phyloP scores from a whole-genome alignment of 2,329 filamentous ascomycete genomes.

The Diaporthe destruens region DNA sequence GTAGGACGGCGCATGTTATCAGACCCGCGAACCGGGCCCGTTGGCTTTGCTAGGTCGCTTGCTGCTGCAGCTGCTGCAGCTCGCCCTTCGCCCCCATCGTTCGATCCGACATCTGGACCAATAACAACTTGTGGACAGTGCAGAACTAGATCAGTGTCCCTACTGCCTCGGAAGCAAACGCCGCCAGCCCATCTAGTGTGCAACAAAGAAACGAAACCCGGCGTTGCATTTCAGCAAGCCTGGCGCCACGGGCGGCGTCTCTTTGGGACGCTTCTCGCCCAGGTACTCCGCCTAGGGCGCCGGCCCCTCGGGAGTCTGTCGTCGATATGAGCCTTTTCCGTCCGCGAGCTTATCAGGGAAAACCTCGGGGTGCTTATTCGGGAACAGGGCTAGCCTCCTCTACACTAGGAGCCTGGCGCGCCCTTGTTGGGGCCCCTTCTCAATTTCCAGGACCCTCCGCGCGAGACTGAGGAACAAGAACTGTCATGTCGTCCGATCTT shows the following conservation, averaged over 20 bases:
- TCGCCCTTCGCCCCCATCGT: neutral
- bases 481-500: neutral
- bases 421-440: neutral
- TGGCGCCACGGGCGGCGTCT: constrained; percentile 16
- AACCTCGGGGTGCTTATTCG: neutral
- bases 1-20: constrained; percentile 3
- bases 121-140: neutral
- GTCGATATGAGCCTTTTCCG: too few species aligned
- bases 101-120: neutral
- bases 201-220: neutral
- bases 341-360: neutral
- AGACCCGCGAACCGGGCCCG: neutral
- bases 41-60: neutral
- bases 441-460: neutral
- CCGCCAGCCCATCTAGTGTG: neutral
- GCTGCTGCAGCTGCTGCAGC: neutral
- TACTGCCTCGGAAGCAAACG: neutral
- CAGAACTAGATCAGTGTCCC: neutral
- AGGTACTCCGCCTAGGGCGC: neutral
- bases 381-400: neutral
- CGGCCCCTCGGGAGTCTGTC: neutral
- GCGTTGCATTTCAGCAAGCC: constrained; percentile 26
- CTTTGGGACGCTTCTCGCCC: neutral
- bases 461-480: neutral
- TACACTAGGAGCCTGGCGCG: neutral